Evolutionary conservation across 768 basidiomycete species (phyloP).

Genomic region (Podaxis carcinomalis): DNA sequence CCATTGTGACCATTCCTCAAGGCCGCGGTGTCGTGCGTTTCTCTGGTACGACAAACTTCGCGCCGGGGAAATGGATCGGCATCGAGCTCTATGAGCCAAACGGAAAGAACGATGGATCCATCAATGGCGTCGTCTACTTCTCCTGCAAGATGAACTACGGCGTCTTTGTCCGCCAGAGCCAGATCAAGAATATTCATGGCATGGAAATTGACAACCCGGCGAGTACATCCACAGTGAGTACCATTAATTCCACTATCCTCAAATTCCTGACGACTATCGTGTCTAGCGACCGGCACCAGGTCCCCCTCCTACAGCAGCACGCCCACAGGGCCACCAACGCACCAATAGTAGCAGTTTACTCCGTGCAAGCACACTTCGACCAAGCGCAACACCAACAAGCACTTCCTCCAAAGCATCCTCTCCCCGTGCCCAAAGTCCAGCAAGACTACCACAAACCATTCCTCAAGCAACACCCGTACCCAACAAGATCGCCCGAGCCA

Average conservation of each 20-base stretch:
- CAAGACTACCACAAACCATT: conserved; percentile 36
- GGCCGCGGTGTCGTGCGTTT: conserved; percentile 87
- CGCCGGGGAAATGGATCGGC: conserved; percentile 92
- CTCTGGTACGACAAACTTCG: conserved; percentile 77
- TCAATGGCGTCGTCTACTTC: conserved; percentile 80
- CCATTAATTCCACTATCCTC: background rate
- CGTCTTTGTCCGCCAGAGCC: conserved; percentile 85
- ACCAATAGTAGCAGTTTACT: conserved; percentile 46
- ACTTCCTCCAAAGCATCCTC: conserved; percentile 48
- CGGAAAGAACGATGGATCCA: conserved; percentile 95
- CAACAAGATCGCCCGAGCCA: conserved; percentile 13
- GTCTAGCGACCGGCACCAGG: conserved; percentile 20
- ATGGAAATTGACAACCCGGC: conserved; percentile 32
- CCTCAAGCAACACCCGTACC: conserved; percentile 21
- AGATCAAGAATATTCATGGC: conserved; percentile 64
- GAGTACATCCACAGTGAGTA: conserved; percentile 11
- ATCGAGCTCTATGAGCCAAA: conserved; percentile 78
- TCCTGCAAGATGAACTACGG: conserved; percentile 71
- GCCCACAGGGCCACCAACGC: conserved; percentile 49
- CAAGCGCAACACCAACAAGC: conserved; percentile 10
- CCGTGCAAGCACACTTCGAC: conserved; percentile 33
- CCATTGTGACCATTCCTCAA: conserved; percentile 74
- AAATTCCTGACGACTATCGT: conserved; percentile 2
- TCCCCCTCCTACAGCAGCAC: conserved; percentile 16
- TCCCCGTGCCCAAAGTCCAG: conserved; percentile 60